Conservation (phyloP, 768 basidiomycete genomes). For the Lactifluus piperatus region DNA sequence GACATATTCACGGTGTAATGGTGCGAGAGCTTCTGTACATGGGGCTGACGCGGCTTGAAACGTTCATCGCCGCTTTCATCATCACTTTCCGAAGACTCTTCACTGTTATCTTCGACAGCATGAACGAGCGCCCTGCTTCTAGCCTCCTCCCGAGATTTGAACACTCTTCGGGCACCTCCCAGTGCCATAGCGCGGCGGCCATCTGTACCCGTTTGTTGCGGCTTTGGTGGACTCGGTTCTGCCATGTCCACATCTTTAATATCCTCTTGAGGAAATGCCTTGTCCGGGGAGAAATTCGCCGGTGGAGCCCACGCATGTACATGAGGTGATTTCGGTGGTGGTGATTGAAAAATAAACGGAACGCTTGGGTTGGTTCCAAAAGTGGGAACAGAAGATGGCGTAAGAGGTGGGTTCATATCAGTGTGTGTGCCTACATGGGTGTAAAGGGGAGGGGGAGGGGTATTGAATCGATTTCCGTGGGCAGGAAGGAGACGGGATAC, state of each 20-base stretch:
- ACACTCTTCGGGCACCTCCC: slow-evolving; percentile 60
- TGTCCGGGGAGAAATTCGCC: slow-evolving; percentile 47
- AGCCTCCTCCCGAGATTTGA: slow-evolving; percentile 46
- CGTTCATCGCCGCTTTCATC: slow-evolving; percentile 33
- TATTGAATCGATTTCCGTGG: slow-evolving; percentile 25
- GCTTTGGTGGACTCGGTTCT: slow-evolving; percentile 54
- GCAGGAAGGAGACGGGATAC: slow-evolving; percentile 20
- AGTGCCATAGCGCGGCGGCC: slow-evolving; percentile 46
- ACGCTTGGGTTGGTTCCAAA: slow-evolving; percentile 61
- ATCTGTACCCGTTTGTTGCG: slow-evolving; percentile 31
- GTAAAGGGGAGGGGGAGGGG: slow-evolving; percentile 25
- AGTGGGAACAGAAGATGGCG: slow-evolving; percentile 33
- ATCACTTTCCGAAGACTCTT: slow-evolving; percentile 40
- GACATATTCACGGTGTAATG: slow-evolving; percentile 83
- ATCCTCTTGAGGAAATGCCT: slow-evolving; percentile 52
- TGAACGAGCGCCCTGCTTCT: slow-evolving; percentile 27
- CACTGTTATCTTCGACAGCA: slow-evolving; percentile 23
- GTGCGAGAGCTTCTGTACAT: slow-evolving; percentile 54
- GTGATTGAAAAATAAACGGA: slow-evolving; percentile 64
- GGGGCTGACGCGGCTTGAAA: slow-evolving; percentile 19
- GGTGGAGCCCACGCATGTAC: slow-evolving; percentile 61
- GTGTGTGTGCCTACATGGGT: slow-evolving; percentile 34
- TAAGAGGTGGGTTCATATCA: slow-evolving; percentile 33
- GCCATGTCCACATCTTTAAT: slow-evolving; percentile 67
- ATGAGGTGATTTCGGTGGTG: slow-evolving; percentile 35